These are phyloP conservation scores for Aureobasidium vineae DNA, from an alignment of 2,329 filamentous ascomycete genomes.

Conservation along the genomic window DNA sequence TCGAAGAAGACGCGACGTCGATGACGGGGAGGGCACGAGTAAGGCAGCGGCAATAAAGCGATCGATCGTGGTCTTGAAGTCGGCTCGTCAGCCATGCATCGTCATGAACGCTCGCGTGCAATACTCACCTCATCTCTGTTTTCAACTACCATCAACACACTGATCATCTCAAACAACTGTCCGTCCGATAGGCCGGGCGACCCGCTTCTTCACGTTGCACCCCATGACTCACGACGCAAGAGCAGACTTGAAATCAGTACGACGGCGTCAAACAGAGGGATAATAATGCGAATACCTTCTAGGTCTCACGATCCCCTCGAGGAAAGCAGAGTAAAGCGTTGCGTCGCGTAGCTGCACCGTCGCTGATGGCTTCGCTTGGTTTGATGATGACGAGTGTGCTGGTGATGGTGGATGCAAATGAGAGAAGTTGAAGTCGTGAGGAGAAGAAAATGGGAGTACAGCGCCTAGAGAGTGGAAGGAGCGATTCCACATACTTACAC, in stretches of 20 bases:
- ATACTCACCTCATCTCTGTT: not conserved
- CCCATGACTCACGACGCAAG: not conserved
- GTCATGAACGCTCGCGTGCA: not conserved
- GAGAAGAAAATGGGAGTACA: not conserved
- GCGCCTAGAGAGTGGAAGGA: not conserved
- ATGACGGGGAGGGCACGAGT: not conserved
- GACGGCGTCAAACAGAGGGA: not conserved
- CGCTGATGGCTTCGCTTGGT: not conserved
- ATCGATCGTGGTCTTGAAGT: not conserved
- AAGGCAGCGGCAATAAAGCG: not conserved
- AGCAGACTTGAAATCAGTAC: not conserved
- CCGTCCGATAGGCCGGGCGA: not conserved
- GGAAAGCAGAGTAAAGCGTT: not conserved
- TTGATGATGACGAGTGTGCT: not conserved
- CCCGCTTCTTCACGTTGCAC: not conserved
- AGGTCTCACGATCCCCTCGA: not conserved
- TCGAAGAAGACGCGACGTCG: not conserved
- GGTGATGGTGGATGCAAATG: not conserved
- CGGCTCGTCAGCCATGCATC: not conserved
- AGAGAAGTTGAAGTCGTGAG: not conserved
- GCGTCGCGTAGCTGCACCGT: not conserved
- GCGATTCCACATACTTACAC: no score
- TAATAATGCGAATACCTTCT: not conserved
- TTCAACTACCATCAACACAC: not conserved
- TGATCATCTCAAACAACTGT: not conserved